Evolutionary conservation across 1,284 basidiomycete genomes (phyloP).

Genomic region (Abortiporus biennis): DNA sequence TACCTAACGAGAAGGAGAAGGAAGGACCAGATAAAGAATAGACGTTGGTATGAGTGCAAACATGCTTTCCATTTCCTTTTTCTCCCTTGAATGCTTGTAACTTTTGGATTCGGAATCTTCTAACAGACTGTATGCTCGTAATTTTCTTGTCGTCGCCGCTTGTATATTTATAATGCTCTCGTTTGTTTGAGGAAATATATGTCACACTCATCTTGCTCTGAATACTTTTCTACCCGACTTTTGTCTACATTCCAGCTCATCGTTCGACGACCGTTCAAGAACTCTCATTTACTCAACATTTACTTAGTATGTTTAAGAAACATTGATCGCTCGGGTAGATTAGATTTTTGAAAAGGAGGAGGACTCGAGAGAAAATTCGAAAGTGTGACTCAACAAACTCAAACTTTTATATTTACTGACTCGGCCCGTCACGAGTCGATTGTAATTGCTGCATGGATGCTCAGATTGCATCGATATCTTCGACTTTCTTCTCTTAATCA

Average conservation of each 20-base stretch:
- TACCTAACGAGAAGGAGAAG: conserved; percentile 25
- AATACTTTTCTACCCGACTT: not conserved
- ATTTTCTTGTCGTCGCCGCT: not conserved
- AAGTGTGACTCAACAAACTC: not conserved
- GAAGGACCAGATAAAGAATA: conserved; percentile 24
- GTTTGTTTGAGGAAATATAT: not conserved
- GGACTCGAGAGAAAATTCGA: not conserved
- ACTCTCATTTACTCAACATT: no score
- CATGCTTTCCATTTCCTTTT: no score
- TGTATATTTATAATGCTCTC: no score
- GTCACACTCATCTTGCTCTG: not conserved
- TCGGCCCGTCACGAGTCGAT: conserved; percentile 1
- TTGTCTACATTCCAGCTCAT: not conserved
- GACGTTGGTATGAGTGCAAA: not conserved
- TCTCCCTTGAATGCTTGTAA: no score
- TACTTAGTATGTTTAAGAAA: no score
- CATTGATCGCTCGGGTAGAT: no score
- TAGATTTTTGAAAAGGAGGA: not conserved
- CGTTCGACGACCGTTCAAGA: no score
- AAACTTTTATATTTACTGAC: no score
- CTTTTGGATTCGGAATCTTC: no score
- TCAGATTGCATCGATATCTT: conserved; percentile 24
- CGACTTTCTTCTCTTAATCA: conserved; percentile 4
- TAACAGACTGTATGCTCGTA: no score
- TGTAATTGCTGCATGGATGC: conserved; percentile 16